Base-by-base conservation (phyloP, 306 rosid species). In the Luffa acutangula region DNA sequence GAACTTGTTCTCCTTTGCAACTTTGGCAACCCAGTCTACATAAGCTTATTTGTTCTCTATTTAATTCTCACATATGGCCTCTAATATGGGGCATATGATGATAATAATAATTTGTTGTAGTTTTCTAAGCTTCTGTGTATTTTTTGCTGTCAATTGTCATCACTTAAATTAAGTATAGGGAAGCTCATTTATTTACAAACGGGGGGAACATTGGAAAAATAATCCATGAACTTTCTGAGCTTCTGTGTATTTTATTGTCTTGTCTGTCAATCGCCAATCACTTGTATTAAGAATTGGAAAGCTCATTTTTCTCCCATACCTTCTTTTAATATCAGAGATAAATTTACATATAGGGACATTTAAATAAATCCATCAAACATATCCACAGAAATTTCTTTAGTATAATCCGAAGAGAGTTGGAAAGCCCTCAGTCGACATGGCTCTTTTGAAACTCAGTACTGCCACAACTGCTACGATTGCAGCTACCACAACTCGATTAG, bases 1-100 rank as follows among this genome's bases (percentile, higher is more conserved):
- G 89, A 85, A 78, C 99, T 95, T 95, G 93, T 93, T 95, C 99
- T 95, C 99, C 99, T 84, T 63, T 70, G 66, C 49, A n/a, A 33
- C 37, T 45, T 14, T 36, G 2, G 15, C 6, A 43, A 34, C 53
- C 53, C 31, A 76, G 18, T 48, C 57, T 72, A 3, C 57, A 72
- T 43, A 48, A 72, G 59, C 7, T 48, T 72, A 48, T 48, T 46
- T 46, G 7, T 64, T 65, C 56, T 43, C n/a, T 70, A 70, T 48
- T 72, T 70, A 43, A 9, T 69, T 45, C 6, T 33, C 52, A 18
- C 53, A n/a, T 20, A 63, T 63, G 70, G 33, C 9, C 17, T 31
- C 21, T 72, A 6, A 21, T 5, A 25, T 70, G 77, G 77, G 77
- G 42, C 59, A 13, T 48, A 72, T 25, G 56, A 72, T 48, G 59